Percentiles rank a stretch among this genome's conserved stretches.
These are phyloP conservation scores for Arxiozyma heterogenica DNA, from an alignment of 1,139 yeast species.

Conservation along the genomic window DNA sequence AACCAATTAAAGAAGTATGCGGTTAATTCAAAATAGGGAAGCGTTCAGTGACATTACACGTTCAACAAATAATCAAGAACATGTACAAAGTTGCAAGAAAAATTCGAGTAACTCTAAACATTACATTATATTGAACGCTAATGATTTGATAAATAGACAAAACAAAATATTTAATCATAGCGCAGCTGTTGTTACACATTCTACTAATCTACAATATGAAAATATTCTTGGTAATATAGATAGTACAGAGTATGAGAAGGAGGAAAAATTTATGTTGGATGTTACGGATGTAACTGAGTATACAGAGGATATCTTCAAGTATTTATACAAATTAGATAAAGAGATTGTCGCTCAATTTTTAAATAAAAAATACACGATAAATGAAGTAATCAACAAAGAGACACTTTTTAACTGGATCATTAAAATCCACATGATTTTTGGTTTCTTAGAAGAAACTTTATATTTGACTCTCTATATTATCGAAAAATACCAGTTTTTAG, in stretches of 20 bases:
- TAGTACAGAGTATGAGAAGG: background rate
- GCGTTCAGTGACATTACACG: background rate
- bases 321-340: slow-evolving; percentile 65
- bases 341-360: slow-evolving; percentile 44
- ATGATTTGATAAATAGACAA: too few species aligned
- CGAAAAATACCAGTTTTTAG: slow-evolving; percentile 55
- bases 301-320: slow-evolving; percentile 73
- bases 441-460: slow-evolving; percentile 80
- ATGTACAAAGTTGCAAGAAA: background rate
- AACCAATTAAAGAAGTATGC: background rate
- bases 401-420: slow-evolving; percentile 90
- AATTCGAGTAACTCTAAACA: background rate
- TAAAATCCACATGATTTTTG: slow-evolving; percentile 76
- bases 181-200: background rate
- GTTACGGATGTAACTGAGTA: slow-evolving; percentile 64
- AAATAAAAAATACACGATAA: slow-evolving; percentile 17
- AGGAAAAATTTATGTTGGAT: background rate
- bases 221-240: background rate
- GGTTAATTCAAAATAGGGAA: background rate
- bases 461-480: slow-evolving; percentile 77
- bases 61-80: background rate
- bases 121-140: background rate
- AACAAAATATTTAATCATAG: background rate
- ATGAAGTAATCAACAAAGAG: slow-evolving; percentile 68
- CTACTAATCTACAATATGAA: background rate